Base-by-base conservation (phyloP, 768 basidiomycete genomes). In the Mycena kentingensis region DNA sequence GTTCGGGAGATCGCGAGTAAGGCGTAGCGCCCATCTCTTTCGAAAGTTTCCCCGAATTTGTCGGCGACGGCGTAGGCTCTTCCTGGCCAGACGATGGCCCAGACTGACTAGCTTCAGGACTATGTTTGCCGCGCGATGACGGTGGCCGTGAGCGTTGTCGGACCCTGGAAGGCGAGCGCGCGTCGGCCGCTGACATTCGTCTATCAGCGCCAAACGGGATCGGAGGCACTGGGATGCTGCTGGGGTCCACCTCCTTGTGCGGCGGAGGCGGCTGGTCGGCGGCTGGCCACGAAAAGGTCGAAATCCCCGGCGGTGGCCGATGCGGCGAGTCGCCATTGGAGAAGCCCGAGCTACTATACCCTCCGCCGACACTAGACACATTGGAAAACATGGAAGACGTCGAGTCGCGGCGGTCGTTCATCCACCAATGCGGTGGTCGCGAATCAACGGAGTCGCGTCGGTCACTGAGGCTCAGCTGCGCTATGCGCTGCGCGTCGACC, bases 1-100 rank as follows among this genome's bases (percentile, higher is more conserved):
- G 77, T 69, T 98, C 97, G 7, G 96, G 96, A 0, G 90, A 93
- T 52, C 96, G 88, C 48, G 94, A 94, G 70, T 98, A 99, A 4
- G 95, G 95, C 12, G 92, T 91, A 29, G 77, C 61, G 51, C 81
- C 67, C 25, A 74, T 57, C 38, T 81, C 84, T 66, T 81, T 83
- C 55, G 61, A 43, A 42, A 48, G 60, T 58, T 78, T 81, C 36
- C 63, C 52, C 15, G 68, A 69, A 38, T 68, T 58, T 31, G 54
- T 65, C 49, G 76, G 69, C 24, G 72, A 67, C 36, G 73, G 70
- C 26, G 69, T 67, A 10, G 70, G 57, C 55, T 81, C 81, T 52
- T 83, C 83, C 52, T 75, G 74, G 34, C 66, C 72, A 25, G 70
- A 66, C 6, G 73, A 70, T 38, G 77, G 69, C 5, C 69, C 70